phyloP scores from a whole-genome alignment of 2,329 filamentous ascomycete species.

The Hymenotorrendiella dingleyae region DNA sequence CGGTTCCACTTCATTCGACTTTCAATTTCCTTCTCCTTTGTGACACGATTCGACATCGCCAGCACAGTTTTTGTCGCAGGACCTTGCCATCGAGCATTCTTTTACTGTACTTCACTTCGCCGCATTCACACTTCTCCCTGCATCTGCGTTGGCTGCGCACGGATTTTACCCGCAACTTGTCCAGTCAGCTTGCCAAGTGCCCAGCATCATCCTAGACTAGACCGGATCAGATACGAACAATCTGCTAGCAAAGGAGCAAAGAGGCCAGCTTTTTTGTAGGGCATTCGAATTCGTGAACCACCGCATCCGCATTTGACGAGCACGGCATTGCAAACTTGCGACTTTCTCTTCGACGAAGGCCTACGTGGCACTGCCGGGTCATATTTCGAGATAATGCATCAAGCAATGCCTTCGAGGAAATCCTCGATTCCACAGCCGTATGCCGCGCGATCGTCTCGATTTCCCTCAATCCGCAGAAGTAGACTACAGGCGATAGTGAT shows the following conservation, averaged over 20 bases:
- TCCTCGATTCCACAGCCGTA: slow-evolving; percentile 71
- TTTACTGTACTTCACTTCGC: too few relatives aligned
- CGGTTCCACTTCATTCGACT: background rate
- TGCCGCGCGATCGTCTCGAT: slow-evolving; percentile 51
- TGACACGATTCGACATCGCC: background rate
- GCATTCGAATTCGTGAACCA: background rate
- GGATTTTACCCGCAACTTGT: background rate
- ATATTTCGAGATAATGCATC: slow-evolving; percentile 62
- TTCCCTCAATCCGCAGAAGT: slow-evolving; percentile 52
- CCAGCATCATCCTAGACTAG: background rate
- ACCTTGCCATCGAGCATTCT: background rate
- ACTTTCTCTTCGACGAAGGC: slow-evolving; percentile 4
- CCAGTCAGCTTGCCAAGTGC: background rate
- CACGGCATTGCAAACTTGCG: background rate
- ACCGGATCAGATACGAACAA: background rate
- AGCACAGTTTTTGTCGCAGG: background rate
- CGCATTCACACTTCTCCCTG: background rate
- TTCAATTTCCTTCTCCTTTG: background rate
- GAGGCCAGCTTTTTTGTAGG: background rate
- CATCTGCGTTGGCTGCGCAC: background rate
- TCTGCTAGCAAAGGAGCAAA: background rate
- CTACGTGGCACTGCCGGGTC: slow-evolving; percentile 13
- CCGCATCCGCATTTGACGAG: background rate
- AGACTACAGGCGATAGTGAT: slow-evolving; percentile 56
- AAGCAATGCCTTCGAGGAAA: slow-evolving; percentile 83